Percentiles rank a stretch among this genome's conserved stretches.
Conservation (phyloP, 116 monocot genomes). For the Iris pallida region DNA sequence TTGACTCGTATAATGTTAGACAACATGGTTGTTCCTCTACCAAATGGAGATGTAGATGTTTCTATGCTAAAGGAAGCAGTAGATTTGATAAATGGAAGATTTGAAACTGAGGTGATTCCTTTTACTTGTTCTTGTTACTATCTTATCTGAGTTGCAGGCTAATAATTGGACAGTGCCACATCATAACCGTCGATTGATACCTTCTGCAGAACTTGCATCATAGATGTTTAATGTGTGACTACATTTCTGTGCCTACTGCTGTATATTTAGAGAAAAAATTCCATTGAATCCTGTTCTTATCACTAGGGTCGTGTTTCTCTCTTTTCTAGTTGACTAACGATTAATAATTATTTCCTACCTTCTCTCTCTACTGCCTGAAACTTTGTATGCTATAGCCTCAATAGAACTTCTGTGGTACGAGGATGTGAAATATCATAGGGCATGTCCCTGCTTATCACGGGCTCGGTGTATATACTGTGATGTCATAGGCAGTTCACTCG, state of each 20-base stretch:
- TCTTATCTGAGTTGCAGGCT: slow-evolving; percentile 3
- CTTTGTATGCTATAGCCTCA: background rate
- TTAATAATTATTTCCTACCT: background rate
- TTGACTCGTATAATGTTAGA: slow-evolving; percentile 96
- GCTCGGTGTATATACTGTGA: background rate
- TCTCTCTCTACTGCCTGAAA: background rate
- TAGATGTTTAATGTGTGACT: background rate
- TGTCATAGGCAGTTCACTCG: background rate
- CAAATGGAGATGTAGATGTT: slow-evolving; percentile 80
- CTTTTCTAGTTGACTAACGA: too few species aligned
- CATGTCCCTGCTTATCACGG: background rate
- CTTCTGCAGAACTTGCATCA: background rate
- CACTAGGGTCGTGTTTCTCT: too few species aligned
- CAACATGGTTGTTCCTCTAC: slow-evolving; percentile 91
- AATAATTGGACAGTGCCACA: background rate
- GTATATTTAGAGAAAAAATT: background rate
- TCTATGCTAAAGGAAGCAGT: slow-evolving; percentile 90
- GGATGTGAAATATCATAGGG: background rate
- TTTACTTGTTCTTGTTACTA: background rate
- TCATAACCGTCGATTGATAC: background rate
- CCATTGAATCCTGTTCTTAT: background rate
- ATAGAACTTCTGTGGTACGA: background rate
- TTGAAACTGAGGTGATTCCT: slow-evolving; percentile 82
- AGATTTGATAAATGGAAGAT: slow-evolving; percentile 63
- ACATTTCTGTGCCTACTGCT: background rate